Evolutionary conservation across 768 basidiomycete species (phyloP).

Genomic region (Mycena filopes): DNA sequence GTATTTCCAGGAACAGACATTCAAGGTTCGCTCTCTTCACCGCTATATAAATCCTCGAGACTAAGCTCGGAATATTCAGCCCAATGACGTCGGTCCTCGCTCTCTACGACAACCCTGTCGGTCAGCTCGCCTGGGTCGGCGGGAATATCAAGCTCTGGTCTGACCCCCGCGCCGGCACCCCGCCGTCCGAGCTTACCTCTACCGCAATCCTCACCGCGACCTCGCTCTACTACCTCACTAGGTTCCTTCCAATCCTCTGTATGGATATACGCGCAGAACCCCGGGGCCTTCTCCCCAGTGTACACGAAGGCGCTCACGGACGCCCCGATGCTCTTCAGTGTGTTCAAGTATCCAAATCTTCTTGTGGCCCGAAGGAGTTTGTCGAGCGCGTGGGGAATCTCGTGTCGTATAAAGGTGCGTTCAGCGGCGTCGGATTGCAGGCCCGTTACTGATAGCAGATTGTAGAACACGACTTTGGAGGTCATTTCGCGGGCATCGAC

Average conservation of each 20-base stretch:
- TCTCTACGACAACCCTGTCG: constrained; percentile 40
- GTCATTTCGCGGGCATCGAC: constrained; percentile 26
- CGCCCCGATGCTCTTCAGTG: too few species aligned
- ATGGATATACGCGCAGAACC: constrained; percentile 31
- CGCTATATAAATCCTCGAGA: neutral
- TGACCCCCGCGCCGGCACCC: constrained; percentile 29
- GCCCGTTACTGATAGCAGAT: neutral
- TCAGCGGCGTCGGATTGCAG: too few species aligned
- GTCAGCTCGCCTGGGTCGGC: constrained; percentile 39
- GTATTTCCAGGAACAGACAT: constrained; percentile 12
- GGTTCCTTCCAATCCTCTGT: constrained; percentile 34
- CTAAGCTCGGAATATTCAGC: constrained; percentile 19
- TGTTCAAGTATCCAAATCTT: constrained; percentile 21
- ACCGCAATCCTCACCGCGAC: constrained; percentile 34
- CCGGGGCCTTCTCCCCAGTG: neutral
- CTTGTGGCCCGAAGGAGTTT: constrained; percentile 20
- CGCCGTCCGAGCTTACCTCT: constrained; percentile 10
- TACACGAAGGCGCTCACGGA: constrained; percentile 23
- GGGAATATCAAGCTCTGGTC: constrained; percentile 32
- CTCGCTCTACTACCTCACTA: constrained; percentile 41
- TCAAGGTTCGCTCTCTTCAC: neutral
- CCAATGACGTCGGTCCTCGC: constrained; percentile 40
- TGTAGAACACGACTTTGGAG: constrained; percentile 25
- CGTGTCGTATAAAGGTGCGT: constrained; percentile 26
- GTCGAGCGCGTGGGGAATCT: constrained; percentile 20